These are phyloP conservation scores for Solanum commersonii DNA, from an alignment of 257 asterid genomes.

Conservation along the genomic window DNA sequence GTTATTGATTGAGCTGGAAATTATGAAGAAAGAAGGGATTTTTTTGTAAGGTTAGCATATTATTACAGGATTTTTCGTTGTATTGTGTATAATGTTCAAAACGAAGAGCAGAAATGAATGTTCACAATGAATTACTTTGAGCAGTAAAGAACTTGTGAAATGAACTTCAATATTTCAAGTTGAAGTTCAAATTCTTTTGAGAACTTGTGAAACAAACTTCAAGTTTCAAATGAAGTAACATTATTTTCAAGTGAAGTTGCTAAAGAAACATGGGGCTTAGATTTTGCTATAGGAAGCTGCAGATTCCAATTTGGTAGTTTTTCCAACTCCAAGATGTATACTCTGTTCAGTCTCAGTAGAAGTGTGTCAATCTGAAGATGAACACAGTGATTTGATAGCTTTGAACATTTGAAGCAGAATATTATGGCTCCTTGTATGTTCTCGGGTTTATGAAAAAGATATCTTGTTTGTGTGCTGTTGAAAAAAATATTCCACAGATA, in stretches of 20 bases:
- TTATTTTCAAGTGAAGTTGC: background rate
- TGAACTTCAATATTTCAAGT: background rate
- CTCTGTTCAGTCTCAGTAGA: background rate
- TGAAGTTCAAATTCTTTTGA: background rate
- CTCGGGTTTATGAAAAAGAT: background rate
- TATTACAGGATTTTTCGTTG: background rate
- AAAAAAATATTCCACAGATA: background rate
- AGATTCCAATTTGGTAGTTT: background rate
- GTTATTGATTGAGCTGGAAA: background rate
- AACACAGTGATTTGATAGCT: background rate
- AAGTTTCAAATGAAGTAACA: background rate
- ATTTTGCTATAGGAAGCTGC: background rate
- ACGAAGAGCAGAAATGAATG: background rate
- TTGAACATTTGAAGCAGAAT: background rate
- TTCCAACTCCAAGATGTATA: background rate
- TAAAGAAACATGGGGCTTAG: background rate
- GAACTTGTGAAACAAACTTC: background rate
- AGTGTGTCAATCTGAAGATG: background rate
- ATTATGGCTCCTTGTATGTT: background rate
- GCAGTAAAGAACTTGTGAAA: background rate
- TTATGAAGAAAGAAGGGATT: background rate
- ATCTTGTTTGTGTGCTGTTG: background rate
- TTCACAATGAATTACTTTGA: background rate
- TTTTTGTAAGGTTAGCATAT: background rate
- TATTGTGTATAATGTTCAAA: background rate